Conservation (phyloP, 192 early-diverging fungal species). For the Coemansia sp. region DNA sequence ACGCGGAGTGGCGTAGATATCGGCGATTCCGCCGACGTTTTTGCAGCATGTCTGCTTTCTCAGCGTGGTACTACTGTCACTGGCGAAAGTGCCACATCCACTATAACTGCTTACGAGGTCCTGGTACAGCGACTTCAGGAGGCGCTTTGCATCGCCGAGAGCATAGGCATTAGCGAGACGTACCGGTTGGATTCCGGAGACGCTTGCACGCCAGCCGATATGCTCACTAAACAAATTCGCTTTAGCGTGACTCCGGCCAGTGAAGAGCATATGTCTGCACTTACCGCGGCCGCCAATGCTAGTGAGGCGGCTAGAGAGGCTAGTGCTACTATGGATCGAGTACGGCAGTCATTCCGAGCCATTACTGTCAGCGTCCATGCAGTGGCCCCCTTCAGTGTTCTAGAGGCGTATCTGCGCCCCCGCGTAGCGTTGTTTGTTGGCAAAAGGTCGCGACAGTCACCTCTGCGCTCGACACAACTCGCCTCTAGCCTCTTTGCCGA, state of each 20-base stretch:
- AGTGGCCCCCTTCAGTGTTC: slow-evolving; percentile 73
- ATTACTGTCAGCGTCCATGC: slow-evolving; percentile 82
- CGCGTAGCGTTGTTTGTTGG: slow-evolving; percentile 47
- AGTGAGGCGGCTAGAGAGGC: slow-evolving; percentile 24
- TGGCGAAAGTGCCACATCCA: neutral
- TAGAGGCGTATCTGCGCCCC: slow-evolving; percentile 79
- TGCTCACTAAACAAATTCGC: slow-evolving; percentile 77
- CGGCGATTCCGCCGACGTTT: neutral
- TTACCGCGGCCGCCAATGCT: slow-evolving; percentile 30
- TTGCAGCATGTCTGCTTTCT: neutral
- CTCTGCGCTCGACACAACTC: neutral
- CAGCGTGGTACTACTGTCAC: neutral
- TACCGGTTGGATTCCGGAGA: slow-evolving; percentile 45
- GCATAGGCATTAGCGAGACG: slow-evolving; percentile 60
- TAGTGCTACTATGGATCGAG: slow-evolving; percentile 12
- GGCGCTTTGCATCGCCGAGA: slow-evolving; percentile 65
- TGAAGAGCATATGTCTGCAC: neutral
- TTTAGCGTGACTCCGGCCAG: slow-evolving; percentile 62
- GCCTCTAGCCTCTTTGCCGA: neutral
- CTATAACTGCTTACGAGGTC: slow-evolving; percentile 46
- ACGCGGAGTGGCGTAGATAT: slow-evolving; percentile 20
- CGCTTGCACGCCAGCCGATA: slow-evolving; percentile 54
- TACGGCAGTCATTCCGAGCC: slow-evolving; percentile 30
- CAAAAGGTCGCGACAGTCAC: neutral
- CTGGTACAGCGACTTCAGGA: slow-evolving; percentile 73